Percentiles rank a stretch among this genome's conserved stretches.
phyloP scores from a whole-genome alignment of 345 rosid species.

The Camelina hispida region DNA sequence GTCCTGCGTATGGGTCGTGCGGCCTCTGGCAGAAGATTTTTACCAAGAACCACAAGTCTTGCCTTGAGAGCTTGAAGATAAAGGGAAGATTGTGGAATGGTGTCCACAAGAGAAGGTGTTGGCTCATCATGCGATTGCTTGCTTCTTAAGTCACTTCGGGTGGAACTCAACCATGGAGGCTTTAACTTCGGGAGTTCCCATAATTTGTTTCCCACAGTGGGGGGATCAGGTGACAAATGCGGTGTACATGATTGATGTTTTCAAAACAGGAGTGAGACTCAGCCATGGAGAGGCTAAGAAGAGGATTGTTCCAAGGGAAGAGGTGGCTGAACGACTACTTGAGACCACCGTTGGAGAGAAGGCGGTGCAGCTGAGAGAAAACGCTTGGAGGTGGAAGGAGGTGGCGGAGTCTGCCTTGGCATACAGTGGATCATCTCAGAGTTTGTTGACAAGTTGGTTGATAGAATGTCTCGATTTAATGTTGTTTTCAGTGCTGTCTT shows the following conservation, averaged over 20 bases:
- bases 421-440: slow-evolving; percentile 66
- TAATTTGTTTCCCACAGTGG: slow-evolving; percentile 74
- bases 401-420: slow-evolving; percentile 65
- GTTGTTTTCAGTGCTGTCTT: no score
- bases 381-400: slow-evolving; percentile 62
- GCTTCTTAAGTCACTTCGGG: slow-evolving; percentile 37
- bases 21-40: background rate
- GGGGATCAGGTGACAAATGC: slow-evolving; percentile 85
- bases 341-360: slow-evolving; percentile 59
- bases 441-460: slow-evolving; percentile 59
- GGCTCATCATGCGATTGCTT: slow-evolving; percentile 31
- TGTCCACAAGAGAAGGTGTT: slow-evolving; percentile 36
- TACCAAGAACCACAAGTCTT: background rate
- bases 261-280: slow-evolving; percentile 65
- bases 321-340: slow-evolving; percentile 55
- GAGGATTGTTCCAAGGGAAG: slow-evolving; percentile 55
- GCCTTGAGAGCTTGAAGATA: slow-evolving; percentile 9
- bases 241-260: slow-evolving; percentile 62
- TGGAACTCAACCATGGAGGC: slow-evolving; percentile 63
- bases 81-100: slow-evolving; percentile 38
- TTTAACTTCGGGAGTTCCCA: slow-evolving; percentile 62
- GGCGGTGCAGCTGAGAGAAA: slow-evolving; percentile 58
- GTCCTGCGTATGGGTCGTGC: slow-evolving; percentile 36
- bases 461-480: no score
- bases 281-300: slow-evolving; percentile 62